These are phyloP conservation scores for Penicillium paxilli DNA, from an alignment of 495 filamentous ascomycete species.

Conservation along the genomic window DNA sequence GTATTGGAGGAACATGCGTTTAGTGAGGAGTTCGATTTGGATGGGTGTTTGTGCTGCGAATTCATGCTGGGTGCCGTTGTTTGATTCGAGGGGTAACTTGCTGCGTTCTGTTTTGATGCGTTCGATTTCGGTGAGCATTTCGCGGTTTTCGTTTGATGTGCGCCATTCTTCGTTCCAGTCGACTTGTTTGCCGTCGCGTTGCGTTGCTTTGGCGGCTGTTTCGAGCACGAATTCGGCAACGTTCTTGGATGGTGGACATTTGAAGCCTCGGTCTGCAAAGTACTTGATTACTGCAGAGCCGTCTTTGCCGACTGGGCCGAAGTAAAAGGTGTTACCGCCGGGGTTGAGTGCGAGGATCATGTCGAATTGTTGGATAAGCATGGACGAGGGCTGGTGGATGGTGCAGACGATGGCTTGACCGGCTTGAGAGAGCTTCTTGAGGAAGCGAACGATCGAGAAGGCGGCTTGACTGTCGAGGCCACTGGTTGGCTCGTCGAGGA, in stretches of 20 bases:
- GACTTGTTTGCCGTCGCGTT: slow-evolving; percentile 49
- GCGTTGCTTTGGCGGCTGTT: slow-evolving; percentile 63
- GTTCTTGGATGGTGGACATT: slow-evolving; percentile 66
- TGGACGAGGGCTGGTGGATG: slow-evolving; percentile 74
- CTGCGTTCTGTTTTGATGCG: slow-evolving; percentile 56
- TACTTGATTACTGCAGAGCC: slow-evolving; percentile 63
- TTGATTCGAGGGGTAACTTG: slow-evolving; percentile 42
- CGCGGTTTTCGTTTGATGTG: slow-evolving; percentile 55
- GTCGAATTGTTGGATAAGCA: slow-evolving; percentile 75
- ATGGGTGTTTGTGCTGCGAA: slow-evolving; percentile 63
- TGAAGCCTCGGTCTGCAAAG: slow-evolving; percentile 61
- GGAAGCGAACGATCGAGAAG: slow-evolving; percentile 77
- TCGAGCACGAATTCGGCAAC: slow-evolving; percentile 87
- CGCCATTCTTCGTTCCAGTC: slow-evolving; percentile 76
- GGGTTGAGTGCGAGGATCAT: slow-evolving; percentile 70
- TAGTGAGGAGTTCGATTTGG: slow-evolving; percentile 62
- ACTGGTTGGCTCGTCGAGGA: slow-evolving; percentile 80
- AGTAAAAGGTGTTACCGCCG: slow-evolving; percentile 73
- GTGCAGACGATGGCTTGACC: slow-evolving; percentile 80
- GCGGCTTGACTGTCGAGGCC: slow-evolving; percentile 87
- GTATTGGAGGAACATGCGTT: slow-evolving; percentile 66
- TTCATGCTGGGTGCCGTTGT: slow-evolving; percentile 44
- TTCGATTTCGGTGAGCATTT: slow-evolving; percentile 59
- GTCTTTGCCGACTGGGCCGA: slow-evolving; percentile 68
- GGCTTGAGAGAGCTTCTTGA: slow-evolving; percentile 76